Conservation (phyloP, 2,329 filamentous ascomycete genomes). For the Microdochium bolleyi region DNA sequence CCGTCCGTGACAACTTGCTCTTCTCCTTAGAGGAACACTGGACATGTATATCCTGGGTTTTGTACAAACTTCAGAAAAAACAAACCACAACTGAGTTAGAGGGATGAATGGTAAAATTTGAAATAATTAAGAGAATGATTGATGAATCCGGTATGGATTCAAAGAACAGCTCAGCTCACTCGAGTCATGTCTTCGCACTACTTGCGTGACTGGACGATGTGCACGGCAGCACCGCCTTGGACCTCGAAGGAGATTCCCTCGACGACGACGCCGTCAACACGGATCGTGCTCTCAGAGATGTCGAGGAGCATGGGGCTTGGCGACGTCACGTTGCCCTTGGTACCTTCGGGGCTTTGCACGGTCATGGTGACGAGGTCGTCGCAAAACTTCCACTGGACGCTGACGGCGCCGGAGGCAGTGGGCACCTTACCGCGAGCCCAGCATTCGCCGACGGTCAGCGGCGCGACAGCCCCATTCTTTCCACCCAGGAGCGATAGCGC, state of each 20-base stretch:
- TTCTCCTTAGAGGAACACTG: too few species aligned
- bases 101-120: too few species aligned
- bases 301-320: background rate
- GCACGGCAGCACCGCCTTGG: background rate
- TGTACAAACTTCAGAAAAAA: too few species aligned
- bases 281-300: background rate
- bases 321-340: background rate
- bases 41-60: too few species aligned
- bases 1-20: too few species aligned
- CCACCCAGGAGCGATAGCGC: slow-evolving; percentile 12
- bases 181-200: too few species aligned
- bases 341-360: slow-evolving; percentile 2
- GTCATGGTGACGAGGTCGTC: slow-evolving; percentile 1
- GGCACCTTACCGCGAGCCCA: slow-evolving; percentile 5
- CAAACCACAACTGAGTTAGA: too few species aligned
- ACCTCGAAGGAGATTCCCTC: background rate
- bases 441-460: slow-evolving; percentile 10
- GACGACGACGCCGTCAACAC: background rate
- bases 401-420: background rate
- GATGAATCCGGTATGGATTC: too few species aligned
- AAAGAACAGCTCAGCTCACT: too few species aligned
- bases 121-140: too few species aligned
- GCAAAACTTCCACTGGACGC: background rate
- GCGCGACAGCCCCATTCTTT: slow-evolving; percentile 8
- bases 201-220: background rate